These are phyloP conservation scores for Microascus cirrosus DNA, from an alignment of 2,329 filamentous ascomycete species.

Conservation along the genomic window DNA sequence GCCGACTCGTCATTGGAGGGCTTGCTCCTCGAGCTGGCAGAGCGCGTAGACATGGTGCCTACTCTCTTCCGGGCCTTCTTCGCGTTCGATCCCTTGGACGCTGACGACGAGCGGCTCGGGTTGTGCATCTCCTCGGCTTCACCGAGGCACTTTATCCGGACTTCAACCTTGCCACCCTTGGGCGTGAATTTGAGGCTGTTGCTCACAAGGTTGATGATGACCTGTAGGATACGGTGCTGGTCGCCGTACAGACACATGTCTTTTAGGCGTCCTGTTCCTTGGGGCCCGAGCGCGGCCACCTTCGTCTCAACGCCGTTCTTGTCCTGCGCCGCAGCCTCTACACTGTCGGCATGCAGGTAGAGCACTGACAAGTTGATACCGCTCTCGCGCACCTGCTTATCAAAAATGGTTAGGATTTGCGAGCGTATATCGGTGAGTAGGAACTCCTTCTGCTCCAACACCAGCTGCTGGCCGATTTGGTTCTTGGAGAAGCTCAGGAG, in stretches of 20 bases:
- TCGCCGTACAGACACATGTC: slow-evolving; percentile 92
- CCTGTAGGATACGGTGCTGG: slow-evolving; percentile 78
- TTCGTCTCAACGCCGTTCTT: slow-evolving; percentile 13
- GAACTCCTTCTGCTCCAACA: slow-evolving; percentile 77
- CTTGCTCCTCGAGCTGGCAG: slow-evolving; percentile 31
- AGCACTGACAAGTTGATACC: slow-evolving; percentile 62
- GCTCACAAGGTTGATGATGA: slow-evolving; percentile 87
- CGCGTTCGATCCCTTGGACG: slow-evolving; percentile 34
- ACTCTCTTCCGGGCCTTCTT: slow-evolving; percentile 30
- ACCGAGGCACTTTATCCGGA: slow-evolving; percentile 64
- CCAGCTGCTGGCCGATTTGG: slow-evolving; percentile 77
- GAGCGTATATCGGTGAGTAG: slow-evolving; percentile 71
- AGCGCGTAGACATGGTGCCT: slow-evolving; percentile 38
- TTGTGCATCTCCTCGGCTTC: slow-evolving; percentile 31
- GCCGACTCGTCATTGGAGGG: slow-evolving; percentile 14
- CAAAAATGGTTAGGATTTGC: slow-evolving; percentile 77
- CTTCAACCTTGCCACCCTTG: slow-evolving; percentile 58
- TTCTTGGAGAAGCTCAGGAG: slow-evolving; percentile 91
- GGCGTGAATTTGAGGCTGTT: slow-evolving; percentile 91
- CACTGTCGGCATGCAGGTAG: slow-evolving; percentile 27
- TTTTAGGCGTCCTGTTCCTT: slow-evolving; percentile 57
- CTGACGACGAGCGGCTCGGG: slow-evolving; percentile 39
- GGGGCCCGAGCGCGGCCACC: slow-evolving; percentile 50
- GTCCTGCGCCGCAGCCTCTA: neutral
- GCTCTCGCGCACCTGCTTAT: slow-evolving; percentile 76